A percentile compares a stretch with the other conserved stretches of the same genome.
Evolutionary conservation across 805 yeast species (phyloP).

Genomic region (Priceomyces medius): DNA sequence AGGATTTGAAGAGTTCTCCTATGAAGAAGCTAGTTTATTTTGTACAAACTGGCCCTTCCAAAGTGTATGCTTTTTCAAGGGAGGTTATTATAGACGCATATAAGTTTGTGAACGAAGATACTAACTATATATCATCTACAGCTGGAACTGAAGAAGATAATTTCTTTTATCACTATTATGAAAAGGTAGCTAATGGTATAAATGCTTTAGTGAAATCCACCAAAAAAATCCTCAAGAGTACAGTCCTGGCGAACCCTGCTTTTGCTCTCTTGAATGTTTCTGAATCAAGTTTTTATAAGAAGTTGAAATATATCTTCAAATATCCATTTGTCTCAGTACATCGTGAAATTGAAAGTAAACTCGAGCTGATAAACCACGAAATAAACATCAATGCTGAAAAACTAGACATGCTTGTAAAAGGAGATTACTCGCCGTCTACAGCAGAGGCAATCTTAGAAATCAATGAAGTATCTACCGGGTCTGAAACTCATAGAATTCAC

Average conservation of each 20-base stretch:
- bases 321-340: slow-evolving; percentile 23
- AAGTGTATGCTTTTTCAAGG: slow-evolving; percentile 16
- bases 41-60: slow-evolving; percentile 35
- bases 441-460: slow-evolving; percentile 8
- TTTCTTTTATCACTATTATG: slow-evolving; percentile 10
- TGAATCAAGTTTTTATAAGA: slow-evolving; percentile 5
- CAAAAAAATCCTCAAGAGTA: slow-evolving; percentile 8
- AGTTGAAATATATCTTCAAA: slow-evolving; percentile 9
- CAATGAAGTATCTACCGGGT: not conserved
- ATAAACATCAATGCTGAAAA: slow-evolving; percentile 22
- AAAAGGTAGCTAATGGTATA: slow-evolving; percentile 8
- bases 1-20: slow-evolving; percentile 22
- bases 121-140: not conserved
- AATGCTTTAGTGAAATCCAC: slow-evolving; percentile 7
- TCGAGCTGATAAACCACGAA: slow-evolving; percentile 18
- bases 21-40: slow-evolving; percentile 29
- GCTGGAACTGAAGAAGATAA: slow-evolving; percentile 18
- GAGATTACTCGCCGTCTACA: slow-evolving; percentile 12
- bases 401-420: slow-evolving; percentile 26
- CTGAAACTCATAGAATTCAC: slow-evolving; percentile 8
- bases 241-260: slow-evolving; percentile 16
- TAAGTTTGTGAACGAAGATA: slow-evolving; percentile 3
- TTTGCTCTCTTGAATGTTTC: slow-evolving; percentile 12
- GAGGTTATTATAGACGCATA: slow-evolving; percentile 7
- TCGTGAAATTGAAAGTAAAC: slow-evolving; percentile 24